Conservation (phyloP, 2,329 filamentous ascomycete species). For the Alternaria sp. region DNA sequence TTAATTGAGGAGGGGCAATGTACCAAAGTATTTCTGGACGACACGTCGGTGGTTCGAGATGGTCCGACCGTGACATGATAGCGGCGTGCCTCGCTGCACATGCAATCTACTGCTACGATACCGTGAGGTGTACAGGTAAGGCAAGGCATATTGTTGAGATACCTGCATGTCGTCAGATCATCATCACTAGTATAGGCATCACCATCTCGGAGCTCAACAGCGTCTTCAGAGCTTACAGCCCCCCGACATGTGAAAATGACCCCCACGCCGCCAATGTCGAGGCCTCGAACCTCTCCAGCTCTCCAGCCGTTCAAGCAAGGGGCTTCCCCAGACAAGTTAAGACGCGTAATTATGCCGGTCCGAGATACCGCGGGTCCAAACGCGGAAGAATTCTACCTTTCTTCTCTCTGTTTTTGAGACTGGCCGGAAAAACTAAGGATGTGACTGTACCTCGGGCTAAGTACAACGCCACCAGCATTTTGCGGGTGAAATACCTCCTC, state of each 20-base stretch:
- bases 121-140: neutral
- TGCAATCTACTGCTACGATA: neutral
- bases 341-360: neutral
- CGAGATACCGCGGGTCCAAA: neutral
- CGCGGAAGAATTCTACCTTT: neutral
- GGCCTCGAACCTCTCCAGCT: neutral
- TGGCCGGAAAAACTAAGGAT: conserved; percentile 1
- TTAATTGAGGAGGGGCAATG: conserved; percentile 9
- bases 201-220: neutral
- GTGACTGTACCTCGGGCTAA: conserved; percentile 14
- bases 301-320: neutral
- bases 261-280: neutral
- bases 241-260: conserved; percentile 6
- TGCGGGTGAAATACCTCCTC: conserved; percentile 11
- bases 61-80: neutral
- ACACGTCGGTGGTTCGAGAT: neutral
- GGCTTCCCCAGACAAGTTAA: neutral
- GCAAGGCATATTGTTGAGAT: conserved; percentile 7
- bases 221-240: neutral
- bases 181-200: neutral
- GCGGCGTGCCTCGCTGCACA: neutral
- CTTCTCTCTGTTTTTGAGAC: neutral
- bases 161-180: conserved; percentile 9
- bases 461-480: conserved; percentile 5
- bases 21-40: conserved; percentile 7